These are phyloP conservation scores for Pyrus bretschneideri DNA, from an alignment of 306 rosid genomes.

Conservation along the genomic window DNA sequence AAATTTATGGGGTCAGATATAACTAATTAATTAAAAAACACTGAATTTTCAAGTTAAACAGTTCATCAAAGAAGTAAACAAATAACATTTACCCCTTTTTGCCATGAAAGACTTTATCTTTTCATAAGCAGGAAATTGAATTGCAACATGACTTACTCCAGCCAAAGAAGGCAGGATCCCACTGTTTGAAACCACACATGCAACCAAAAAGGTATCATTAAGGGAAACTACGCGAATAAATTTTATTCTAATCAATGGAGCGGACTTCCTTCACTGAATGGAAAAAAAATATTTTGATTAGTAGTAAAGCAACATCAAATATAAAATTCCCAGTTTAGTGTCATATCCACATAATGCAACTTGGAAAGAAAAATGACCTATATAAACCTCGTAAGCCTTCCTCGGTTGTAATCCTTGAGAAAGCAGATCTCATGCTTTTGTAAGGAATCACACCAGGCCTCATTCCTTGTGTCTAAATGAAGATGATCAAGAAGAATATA, in stretches of 20 bases:
- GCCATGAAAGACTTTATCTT: constrained; percentile 71
- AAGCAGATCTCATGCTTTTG: constrained; percentile 77
- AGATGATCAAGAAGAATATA: constrained; percentile 15
- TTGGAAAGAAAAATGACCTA: constrained; percentile 45
- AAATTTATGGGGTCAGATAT: constrained; percentile 16
- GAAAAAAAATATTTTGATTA: neutral
- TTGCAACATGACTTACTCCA: constrained; percentile 94
- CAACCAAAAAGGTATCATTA: constrained; percentile 16
- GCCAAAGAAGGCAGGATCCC: constrained; percentile 89
- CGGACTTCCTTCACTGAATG: neutral
- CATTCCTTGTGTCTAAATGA: constrained; percentile 84
- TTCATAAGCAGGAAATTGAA: constrained; percentile 89
- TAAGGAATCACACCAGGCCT: constrained; percentile 79
- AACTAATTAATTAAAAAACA: neutral
- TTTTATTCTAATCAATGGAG: neutral
- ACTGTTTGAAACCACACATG: constrained; percentile 40
- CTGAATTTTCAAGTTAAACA: neutral
- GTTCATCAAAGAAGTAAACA: constrained; percentile 9
- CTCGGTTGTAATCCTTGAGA: constrained; percentile 70
- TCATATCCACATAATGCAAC: neutral
- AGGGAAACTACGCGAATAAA: neutral
- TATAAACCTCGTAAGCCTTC: constrained; percentile 90
- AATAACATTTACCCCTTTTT: constrained; percentile 42
- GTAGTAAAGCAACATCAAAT: neutral
- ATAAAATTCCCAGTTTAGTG: neutral